Base-by-base conservation (phyloP, 331 rosid species). In the Spiraea crenata region DNA sequence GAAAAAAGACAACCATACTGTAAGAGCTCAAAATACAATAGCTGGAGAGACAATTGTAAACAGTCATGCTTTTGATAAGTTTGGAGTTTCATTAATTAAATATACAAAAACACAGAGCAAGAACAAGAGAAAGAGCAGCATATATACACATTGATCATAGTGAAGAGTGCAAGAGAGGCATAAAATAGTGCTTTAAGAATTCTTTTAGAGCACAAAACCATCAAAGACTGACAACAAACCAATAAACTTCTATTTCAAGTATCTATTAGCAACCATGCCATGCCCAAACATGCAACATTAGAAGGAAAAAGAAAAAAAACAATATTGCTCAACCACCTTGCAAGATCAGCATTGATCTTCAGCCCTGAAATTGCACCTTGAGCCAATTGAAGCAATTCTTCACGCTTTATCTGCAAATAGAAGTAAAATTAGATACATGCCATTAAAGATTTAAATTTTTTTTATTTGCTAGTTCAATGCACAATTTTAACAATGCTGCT, bases 321-420 rank as follows among this genome's bases (percentile, higher is more conserved):
- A 65, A 64, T 55, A 56, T 58, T 84, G 57, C 46, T 70, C 47
- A 74, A 80, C 86, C 78, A 93, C 98, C 98, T 88, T 82, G 82
- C 73, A 55, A 93, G 86, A 75, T 93, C 96, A 51, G 96, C 84
- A 81, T 87, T 84, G 75, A 85, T 48, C 85, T 93, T 93, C 75
- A 93, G 80, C 80, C 96, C 98, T 35, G 96, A 61, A 76, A 93
- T 79, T 71, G 93, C 90, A 80, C 46, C 80, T 85, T 90, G 97
- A 78, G 86, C 92, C 77, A 81, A 80, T 74, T 93, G 96, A 72
- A 93, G 98, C 85, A 93, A 74, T 71, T 93, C 98, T 72, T 93
- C 96, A 63, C 97, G 90, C 78, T 90, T 93, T 62, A 81, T 84
- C 98, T 93, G 82, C 69, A 75, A 75, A 70, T 41, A 72, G 40